Evolutionary conservation across 192 early-diverging fungal genomes (phyloP).

Genomic region (Entomortierella beljakovae): DNA sequence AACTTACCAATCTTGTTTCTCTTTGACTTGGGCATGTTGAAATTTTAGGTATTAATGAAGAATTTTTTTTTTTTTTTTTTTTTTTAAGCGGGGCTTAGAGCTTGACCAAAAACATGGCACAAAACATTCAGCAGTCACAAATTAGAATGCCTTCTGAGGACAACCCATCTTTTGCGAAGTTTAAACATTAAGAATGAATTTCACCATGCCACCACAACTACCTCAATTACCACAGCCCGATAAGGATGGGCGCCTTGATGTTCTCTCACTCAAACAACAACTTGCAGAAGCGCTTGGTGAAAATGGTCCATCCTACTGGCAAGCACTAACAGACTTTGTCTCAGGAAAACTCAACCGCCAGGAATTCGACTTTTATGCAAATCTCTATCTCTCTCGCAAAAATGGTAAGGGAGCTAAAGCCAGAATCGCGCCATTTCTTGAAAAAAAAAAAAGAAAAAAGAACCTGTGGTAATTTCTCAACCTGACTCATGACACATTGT

Average conservation of each 20-base stretch:
- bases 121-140: not conserved
- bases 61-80: constrained; percentile 15
- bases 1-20: constrained; percentile 63
- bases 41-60: too few relatives aligned
- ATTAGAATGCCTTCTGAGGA: too few relatives aligned
- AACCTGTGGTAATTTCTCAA: too few relatives aligned
- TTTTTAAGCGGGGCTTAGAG: not conserved
- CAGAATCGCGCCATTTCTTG: not conserved
- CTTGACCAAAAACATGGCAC: not conserved
- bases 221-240: constrained; percentile 18
- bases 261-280: constrained; percentile 72
- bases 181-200: not conserved
- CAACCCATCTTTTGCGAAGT: not conserved
- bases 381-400: constrained; percentile 68
- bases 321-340: constrained; percentile 79
- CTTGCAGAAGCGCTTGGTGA: constrained; percentile 80
- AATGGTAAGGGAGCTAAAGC: constrained; percentile 45
- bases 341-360: constrained; percentile 80
- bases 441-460: too few relatives aligned
- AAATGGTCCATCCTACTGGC: constrained; percentile 81
- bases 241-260: constrained; percentile 63
- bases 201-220: not conserved
- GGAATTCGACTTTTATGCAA: constrained; percentile 85
- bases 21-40: constrained; percentile 74
- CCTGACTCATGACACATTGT: too few relatives aligned